Evolutionary conservation across 371 early-diverging fungal genomes (phyloP), one percentile per base, ranked within the genome.

Genomic region (Blakeslea trispora): DNA sequence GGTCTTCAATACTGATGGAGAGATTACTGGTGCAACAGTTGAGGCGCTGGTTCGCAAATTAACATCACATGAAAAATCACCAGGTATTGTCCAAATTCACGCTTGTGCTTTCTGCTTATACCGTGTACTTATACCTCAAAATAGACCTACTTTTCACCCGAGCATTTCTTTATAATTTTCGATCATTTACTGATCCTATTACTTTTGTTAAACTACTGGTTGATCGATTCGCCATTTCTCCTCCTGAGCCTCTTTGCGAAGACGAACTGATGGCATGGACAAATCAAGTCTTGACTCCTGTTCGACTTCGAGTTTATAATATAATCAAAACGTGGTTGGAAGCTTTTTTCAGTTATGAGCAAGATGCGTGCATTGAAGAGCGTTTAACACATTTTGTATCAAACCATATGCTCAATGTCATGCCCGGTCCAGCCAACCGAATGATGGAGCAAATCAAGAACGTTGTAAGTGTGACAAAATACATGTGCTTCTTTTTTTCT

Each of bases 311-410:
- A 14, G 96, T 97, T 0, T 91, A 84, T 73, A 95, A 94, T 66
- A 85, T 95, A 8, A 85, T 94, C 70, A 94, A 94, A 63, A 83
- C 82, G 5, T 97, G 98, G 98, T 73, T 97, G 13, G 96, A 96
- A 70, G 74, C 73, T 37, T 88, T 88, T 67, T 94, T 74, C 55
- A 59, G 81, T 63, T 72, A 81, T 15, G 93, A 93, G 34, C 81
- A 85, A 53, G 86, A 88, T 53, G 71, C 50, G 8, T 39, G 28
- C n/a, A 65, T 68, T 8, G 71, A 74, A 48, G 41, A 64, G 5
- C 2, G 50, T 2, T 34, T 79, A 1, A 19, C 64, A 0, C 55
- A 65, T 10, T 79, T 79, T 50, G 61, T 64, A 5, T 54, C 50
- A 0, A 55, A 45, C 1, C 65, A 64, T 14, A 68, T 79, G 75